Evolutionary conservation across 148 eudicot species (phyloP).

Genomic region (Nyssa sinensis): DNA sequence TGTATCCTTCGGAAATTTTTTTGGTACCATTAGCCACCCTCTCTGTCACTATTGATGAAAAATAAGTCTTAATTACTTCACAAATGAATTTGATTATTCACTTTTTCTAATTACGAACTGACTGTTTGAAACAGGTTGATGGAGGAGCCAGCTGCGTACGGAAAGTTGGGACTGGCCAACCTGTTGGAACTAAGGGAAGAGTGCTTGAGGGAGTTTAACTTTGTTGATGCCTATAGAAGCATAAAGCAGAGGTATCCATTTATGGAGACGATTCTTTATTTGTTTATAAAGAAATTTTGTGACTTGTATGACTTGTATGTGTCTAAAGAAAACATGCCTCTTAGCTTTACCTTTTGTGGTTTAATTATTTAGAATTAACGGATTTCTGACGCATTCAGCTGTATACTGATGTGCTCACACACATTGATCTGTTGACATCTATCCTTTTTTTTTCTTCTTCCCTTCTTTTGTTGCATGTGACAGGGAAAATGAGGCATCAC

Average conservation of each 20-base stretch:
- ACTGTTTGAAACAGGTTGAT: conserved; percentile 56
- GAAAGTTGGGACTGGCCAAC: conserved; percentile 91
- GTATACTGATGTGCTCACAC: background rate
- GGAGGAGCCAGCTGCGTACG: conserved; percentile 99
- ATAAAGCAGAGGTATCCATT: conserved; percentile 79
- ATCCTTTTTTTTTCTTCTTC: conserved; percentile 3
- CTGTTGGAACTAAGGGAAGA: conserved; percentile 96
- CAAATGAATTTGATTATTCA: background rate
- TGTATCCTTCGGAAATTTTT: background rate
- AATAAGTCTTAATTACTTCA: background rate
- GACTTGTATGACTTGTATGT: background rate
- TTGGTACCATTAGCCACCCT: background rate
- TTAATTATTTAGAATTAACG: background rate
- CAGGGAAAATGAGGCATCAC: conserved; percentile 99
- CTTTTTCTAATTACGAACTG: no score
- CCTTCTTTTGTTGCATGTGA: conserved; percentile 5
- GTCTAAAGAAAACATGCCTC: background rate
- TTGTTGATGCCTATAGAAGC: conserved; percentile 88
- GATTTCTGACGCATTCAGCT: background rate
- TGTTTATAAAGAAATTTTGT: background rate
- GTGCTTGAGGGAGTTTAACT: conserved; percentile 93
- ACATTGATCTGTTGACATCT: background rate
- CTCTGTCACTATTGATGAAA: background rate
- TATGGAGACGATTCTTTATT: background rate
- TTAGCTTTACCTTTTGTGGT: background rate